Percentiles rank a stretch among this genome's conserved stretches.
Evolutionary conservation across 371 early-diverging fungal genomes (phyloP).

Genomic region (Capillidium heterosporum): DNA sequence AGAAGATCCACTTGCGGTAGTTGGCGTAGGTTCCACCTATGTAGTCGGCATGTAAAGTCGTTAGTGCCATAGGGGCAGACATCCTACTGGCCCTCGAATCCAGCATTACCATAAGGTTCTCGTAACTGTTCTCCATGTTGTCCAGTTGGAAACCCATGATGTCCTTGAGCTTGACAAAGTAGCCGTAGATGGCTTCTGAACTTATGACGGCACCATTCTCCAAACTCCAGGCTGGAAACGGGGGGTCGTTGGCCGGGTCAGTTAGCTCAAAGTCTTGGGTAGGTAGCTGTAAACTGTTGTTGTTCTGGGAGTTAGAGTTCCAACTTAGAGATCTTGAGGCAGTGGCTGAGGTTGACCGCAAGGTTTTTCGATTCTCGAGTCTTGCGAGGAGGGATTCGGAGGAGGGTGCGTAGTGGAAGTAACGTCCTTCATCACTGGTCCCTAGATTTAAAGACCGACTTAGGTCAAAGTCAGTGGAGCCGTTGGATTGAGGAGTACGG

Average conservation of each 20-base stretch:
- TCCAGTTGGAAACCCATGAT: constrained; percentile 71
- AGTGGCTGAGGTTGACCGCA: constrained; percentile 10
- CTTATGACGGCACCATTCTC: constrained; percentile 39
- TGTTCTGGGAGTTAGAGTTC: constrained; percentile 1
- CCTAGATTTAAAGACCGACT: not conserved
- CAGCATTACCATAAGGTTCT: constrained; percentile 58
- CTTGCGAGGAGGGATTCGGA: constrained; percentile 50
- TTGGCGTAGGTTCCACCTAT: constrained; percentile 72
- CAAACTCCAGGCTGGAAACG: constrained; percentile 49
- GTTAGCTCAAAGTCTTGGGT: not conserved
- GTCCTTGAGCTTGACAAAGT: constrained; percentile 32
- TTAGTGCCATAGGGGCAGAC: constrained; percentile 46
- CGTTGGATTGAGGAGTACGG: not conserved
- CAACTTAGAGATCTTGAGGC: no score
- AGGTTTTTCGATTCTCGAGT: constrained; percentile 44
- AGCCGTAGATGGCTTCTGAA: constrained; percentile 36
- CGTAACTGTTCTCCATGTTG: constrained; percentile 51
- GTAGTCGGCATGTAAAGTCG: constrained; percentile 66
- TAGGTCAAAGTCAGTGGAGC: not conserved
- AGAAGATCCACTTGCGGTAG: constrained; percentile 73
- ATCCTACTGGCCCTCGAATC: constrained; percentile 70
- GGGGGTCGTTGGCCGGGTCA: constrained; percentile 11
- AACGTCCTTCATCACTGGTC: constrained; percentile 26
- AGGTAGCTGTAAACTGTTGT: not conserved
- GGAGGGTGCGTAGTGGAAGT: constrained; percentile 49